phyloP scores from a whole-genome alignment of 331 rosid genomes.

The Malus hybrid region DNA sequence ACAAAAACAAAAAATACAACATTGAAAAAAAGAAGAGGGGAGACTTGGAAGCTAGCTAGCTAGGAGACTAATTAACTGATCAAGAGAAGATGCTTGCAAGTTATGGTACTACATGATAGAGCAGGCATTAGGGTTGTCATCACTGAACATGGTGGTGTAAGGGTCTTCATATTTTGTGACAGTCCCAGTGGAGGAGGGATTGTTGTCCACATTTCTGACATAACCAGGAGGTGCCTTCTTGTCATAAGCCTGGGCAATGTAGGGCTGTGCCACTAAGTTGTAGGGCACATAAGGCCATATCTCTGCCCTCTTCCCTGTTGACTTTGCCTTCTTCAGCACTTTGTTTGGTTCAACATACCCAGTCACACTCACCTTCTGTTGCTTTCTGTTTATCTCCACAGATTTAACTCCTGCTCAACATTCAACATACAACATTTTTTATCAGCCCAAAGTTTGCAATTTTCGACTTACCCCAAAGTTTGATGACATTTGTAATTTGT shows the following conservation, averaged over 20 bases:
- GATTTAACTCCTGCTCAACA: constrained; percentile 63
- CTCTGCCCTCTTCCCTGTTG: constrained; percentile 87
- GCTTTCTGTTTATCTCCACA: constrained; percentile 89
- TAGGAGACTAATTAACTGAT: background rate
- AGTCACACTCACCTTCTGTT: constrained; percentile 81
- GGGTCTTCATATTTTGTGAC: constrained; percentile 72
- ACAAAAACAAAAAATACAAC: constrained; percentile 7
- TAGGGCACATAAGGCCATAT: constrained; percentile 98
- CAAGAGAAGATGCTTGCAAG: background rate
- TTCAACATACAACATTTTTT: background rate
- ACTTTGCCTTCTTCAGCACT: constrained; percentile 85
- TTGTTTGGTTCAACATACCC: constrained; percentile 84
- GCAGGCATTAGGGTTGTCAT: constrained; percentile 97
- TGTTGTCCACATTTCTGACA: constrained; percentile 65
- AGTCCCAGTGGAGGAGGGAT: constrained; percentile 34
- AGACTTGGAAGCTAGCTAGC: background rate
- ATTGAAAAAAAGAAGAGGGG: background rate
- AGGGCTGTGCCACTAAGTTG: constrained; percentile 79
- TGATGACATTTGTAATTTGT: background rate
- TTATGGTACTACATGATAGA: constrained; percentile 61
- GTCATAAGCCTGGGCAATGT: constrained; percentile 68
- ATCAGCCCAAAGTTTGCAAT: background rate
- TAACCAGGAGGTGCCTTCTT: constrained; percentile 95
- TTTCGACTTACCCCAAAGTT: too few relatives aligned
- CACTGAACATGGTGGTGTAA: constrained; percentile 79